Evolutionary conservation across 2,329 filamentous ascomycete species (phyloP).

Genomic region (Erysiphe pisi): DNA sequence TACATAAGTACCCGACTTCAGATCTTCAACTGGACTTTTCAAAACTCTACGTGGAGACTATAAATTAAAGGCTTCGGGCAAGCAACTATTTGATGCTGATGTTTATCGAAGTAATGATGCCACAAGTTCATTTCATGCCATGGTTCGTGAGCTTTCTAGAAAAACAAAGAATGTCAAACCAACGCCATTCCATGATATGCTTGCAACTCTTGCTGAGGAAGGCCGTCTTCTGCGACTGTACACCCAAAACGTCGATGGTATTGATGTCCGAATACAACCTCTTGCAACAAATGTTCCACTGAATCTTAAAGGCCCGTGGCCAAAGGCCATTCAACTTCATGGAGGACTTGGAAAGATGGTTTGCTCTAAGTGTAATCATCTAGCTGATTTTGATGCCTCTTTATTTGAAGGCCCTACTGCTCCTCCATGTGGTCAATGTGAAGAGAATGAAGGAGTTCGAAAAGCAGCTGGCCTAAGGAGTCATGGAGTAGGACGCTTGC

Average conservation of each 20-base stretch:
- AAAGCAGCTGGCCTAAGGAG: constrained; percentile 75
- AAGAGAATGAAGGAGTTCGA: constrained; percentile 63
- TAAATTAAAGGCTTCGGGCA: constrained; percentile 84
- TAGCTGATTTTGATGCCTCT: constrained; percentile 63
- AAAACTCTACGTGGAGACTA: constrained; percentile 73
- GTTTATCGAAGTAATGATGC: constrained; percentile 88
- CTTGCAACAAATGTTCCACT: constrained; percentile 72
- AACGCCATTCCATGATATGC: constrained; percentile 83
- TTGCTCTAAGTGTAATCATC: constrained; percentile 77
- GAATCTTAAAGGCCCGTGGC: constrained; percentile 78
- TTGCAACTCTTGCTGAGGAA: constrained; percentile 80
- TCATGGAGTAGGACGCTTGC: constrained; percentile 79
- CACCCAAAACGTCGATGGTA: constrained; percentile 92
- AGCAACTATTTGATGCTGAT: constrained; percentile 92
- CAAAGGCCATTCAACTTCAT: constrained; percentile 82
- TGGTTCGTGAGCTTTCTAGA: constrained; percentile 80
- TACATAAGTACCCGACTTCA: constrained; percentile 74
- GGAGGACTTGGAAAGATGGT: constrained; percentile 93
- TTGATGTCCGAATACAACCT: constrained; percentile 74
- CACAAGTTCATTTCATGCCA: constrained; percentile 85
- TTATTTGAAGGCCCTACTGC: constrained; percentile 77
- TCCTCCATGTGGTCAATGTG: constrained; percentile 67
- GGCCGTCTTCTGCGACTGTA: constrained; percentile 82
- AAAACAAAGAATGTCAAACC: constrained; percentile 67
- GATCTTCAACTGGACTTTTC: constrained; percentile 83